A percentile compares a stretch with the other conserved stretches of the same genome.
Conservation (phyloP, 2,329 filamentous ascomycete species). For the Alternaria panax region DNA sequence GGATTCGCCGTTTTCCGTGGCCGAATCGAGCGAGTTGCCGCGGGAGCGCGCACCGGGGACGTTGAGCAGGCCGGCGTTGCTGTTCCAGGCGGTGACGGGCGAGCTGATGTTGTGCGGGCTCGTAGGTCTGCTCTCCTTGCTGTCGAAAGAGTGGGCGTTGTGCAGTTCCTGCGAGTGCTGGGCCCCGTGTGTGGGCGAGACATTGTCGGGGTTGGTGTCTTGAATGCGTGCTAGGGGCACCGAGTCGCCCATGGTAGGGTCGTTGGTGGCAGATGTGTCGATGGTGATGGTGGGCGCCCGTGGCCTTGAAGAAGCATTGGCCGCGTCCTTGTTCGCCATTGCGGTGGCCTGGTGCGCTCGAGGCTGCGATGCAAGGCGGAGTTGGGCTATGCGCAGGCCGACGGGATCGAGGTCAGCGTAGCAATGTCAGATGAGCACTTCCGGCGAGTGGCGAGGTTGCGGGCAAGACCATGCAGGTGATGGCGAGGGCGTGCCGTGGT, state of each 20-base stretch:
- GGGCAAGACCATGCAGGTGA: slow-evolving; percentile 18
- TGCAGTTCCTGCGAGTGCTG: slow-evolving; percentile 58
- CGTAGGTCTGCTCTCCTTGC: slow-evolving; percentile 68
- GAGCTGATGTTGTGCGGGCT: slow-evolving; percentile 74
- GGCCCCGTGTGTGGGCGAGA: slow-evolving; percentile 35
- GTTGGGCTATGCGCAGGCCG: slow-evolving; percentile 12
- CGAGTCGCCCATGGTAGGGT: slow-evolving; percentile 43
- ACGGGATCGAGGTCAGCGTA: slow-evolving; percentile 35
- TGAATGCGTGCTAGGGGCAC: slow-evolving; percentile 44
- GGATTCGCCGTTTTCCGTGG: slow-evolving; percentile 62
- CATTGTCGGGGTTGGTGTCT: slow-evolving; percentile 36
- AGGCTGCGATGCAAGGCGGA: slow-evolving; percentile 15
- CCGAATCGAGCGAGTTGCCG: slow-evolving; percentile 72
- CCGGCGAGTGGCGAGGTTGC: slow-evolving; percentile 34
- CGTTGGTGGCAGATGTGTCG: slow-evolving; percentile 57
- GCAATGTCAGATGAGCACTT: slow-evolving; percentile 40
- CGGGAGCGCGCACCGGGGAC: slow-evolving; percentile 70
- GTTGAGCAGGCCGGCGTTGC: slow-evolving; percentile 66
- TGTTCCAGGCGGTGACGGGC: slow-evolving; percentile 61
- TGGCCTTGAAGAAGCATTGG: slow-evolving; percentile 45
- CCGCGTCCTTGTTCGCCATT: slow-evolving; percentile 41
- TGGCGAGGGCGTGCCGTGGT: slow-evolving; percentile 12
- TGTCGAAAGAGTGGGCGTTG: slow-evolving; percentile 68
- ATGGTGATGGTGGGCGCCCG: slow-evolving; percentile 62
- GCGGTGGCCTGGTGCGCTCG: slow-evolving; percentile 27